phyloP scores from a whole-genome alignment of 495 filamentous ascomycete genomes.

The Podospora pseudoanserina region DNA sequence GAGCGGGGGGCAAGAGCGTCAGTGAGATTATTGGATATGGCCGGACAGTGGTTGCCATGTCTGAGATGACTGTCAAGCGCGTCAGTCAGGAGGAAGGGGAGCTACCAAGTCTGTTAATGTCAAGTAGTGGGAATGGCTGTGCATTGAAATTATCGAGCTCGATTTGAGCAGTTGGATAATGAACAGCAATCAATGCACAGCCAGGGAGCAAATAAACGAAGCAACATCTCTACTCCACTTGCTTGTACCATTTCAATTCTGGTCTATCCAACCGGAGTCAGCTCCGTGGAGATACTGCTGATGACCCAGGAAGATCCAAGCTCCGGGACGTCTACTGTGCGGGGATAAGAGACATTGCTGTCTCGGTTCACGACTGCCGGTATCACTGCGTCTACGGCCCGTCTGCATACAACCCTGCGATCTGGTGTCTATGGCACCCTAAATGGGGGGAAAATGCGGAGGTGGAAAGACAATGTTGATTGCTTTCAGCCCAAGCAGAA shows the following conservation, averaged over 20 bases:
- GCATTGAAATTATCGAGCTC: background rate
- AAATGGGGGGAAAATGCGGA: background rate
- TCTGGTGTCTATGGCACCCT: background rate
- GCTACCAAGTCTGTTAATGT: background rate
- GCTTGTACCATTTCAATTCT: background rate
- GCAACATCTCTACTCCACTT: background rate
- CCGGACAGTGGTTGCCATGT: background rate
- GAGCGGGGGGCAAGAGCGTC: background rate
- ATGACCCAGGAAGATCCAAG: background rate
- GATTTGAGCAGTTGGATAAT: background rate
- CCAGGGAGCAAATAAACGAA: background rate
- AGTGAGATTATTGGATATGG: background rate
- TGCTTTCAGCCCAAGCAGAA: background rate
- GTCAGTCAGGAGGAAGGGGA: background rate
- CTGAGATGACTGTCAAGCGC: conserved; percentile 22
- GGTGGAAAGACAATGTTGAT: background rate
- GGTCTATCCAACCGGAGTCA: no score
- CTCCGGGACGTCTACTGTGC: background rate
- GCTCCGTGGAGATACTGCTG: background rate
- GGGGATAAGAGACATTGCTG: background rate
- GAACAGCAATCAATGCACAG: background rate
- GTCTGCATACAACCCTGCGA: background rate
- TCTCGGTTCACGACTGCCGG: background rate
- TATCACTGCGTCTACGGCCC: background rate
- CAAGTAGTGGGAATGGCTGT: background rate